Conservation (phyloP, 108 stramenopile species). For the Skeletonema tropicum region DNA sequence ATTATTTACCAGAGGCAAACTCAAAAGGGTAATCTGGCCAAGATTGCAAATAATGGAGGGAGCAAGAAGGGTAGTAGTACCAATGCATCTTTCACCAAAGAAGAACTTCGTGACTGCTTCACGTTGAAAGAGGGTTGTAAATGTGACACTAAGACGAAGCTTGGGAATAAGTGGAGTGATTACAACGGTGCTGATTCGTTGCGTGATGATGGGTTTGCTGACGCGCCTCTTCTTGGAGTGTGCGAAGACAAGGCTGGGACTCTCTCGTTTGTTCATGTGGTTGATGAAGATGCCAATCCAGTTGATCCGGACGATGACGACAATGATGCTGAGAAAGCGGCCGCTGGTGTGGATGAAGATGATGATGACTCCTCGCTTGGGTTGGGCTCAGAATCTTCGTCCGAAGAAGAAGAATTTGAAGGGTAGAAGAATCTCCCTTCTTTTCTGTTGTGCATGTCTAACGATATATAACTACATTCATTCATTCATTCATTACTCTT, state of each 20-base stretch:
- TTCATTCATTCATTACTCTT: no score
- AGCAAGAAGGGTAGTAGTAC: slow-evolving; percentile 21
- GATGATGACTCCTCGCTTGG: slow-evolving; percentile 13
- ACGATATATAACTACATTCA: no score
- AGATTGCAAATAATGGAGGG: slow-evolving; percentile 49
- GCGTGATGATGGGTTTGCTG: slow-evolving; percentile 34
- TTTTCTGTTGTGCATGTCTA: background rate
- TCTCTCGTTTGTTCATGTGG: slow-evolving; percentile 63
- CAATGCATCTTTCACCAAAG: slow-evolving; percentile 53
- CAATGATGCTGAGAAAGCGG: slow-evolving; percentile 10
- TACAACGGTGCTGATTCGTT: slow-evolving; percentile 48
- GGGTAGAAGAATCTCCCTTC: slow-evolving; percentile 13
- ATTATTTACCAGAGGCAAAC: slow-evolving; percentile 81
- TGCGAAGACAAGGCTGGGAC: slow-evolving; percentile 24
- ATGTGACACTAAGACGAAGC: slow-evolving; percentile 77
- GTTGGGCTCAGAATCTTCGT: slow-evolving; percentile 6
- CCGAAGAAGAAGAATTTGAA: slow-evolving; percentile 45
- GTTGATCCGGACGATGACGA: slow-evolving; percentile 12
- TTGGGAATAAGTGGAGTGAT: slow-evolving; percentile 69
- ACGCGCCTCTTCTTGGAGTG: slow-evolving; percentile 49
- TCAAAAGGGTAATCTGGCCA: slow-evolving; percentile 71
- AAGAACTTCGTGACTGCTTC: slow-evolving; percentile 81
- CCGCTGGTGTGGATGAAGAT: slow-evolving; percentile 13
- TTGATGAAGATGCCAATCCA: slow-evolving; percentile 29
- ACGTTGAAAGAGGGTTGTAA: slow-evolving; percentile 57